Percentiles rank a stretch among this genome's conserved stretches.
These are phyloP conservation scores for Coemansia sp. DNA, from an alignment of 192 early-diverging fungal species.

Conservation along the genomic window DNA sequence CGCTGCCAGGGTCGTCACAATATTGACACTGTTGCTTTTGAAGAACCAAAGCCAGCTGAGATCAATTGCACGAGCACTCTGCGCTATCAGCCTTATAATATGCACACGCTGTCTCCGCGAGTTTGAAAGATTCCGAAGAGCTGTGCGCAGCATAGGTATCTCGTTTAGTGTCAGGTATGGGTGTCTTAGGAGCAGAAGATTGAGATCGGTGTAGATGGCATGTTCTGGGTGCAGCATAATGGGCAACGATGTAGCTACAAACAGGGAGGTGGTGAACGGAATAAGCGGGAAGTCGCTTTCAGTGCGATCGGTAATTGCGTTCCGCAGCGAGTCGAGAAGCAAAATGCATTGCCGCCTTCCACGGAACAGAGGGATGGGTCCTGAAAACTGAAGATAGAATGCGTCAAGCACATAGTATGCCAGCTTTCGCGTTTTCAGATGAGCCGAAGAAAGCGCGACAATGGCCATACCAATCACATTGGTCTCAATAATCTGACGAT, in stretches of 20 bases:
- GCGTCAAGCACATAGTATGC: slow-evolving; percentile 42
- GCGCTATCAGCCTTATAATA: slow-evolving; percentile 37
- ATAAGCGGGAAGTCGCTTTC: slow-evolving; percentile 23
- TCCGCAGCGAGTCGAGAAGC: slow-evolving; percentile 47
- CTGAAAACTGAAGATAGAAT: slow-evolving; percentile 18
- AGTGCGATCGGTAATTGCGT: slow-evolving; percentile 28
- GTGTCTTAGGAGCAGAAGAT: slow-evolving; percentile 29
- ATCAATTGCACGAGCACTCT: slow-evolving; percentile 35
- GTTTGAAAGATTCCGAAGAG: slow-evolving; percentile 12
- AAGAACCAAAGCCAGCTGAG: slow-evolving; percentile 14
- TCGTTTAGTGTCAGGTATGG: slow-evolving; percentile 29
- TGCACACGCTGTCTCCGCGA: slow-evolving; percentile 20
- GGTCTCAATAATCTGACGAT: slow-evolving; percentile 35
- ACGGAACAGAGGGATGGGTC: slow-evolving; percentile 3
- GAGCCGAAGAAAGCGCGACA: slow-evolving; percentile 37
- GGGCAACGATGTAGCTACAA: slow-evolving; percentile 36
- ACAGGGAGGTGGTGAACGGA: slow-evolving; percentile 33
- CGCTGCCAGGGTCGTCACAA: slow-evolving; percentile 24
- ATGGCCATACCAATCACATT: slow-evolving; percentile 38
- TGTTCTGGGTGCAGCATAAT: slow-evolving; percentile 46
- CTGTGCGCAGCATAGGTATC: slow-evolving; percentile 32
- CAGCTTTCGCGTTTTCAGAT: slow-evolving; percentile 29
- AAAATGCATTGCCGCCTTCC: slow-evolving; percentile 30
- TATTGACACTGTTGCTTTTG: slow-evolving; percentile 21
- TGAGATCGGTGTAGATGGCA: slow-evolving; percentile 30